Evolutionary conservation across 345 rosid genomes (phyloP), one percentile per base, ranked within the genome.

Genomic region (Ailanthus altissimus): DNA sequence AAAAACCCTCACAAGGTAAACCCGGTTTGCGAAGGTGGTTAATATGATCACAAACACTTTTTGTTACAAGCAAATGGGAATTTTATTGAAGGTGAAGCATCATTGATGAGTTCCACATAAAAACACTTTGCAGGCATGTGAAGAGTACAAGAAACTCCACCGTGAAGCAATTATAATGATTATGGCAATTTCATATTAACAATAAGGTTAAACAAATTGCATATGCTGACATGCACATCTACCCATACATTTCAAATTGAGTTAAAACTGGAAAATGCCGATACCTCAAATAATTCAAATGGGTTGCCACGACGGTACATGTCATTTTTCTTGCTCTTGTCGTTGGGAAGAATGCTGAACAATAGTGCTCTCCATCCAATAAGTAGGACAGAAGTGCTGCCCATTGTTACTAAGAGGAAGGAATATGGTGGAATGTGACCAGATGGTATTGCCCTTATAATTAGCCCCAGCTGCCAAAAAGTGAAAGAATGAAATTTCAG

Each of bases 211-310:
- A 32, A 32, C 38, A n/a, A n/a, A n/a, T 32, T 32, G 38, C 38
- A 32, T 32, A 32, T 32, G 38, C 38, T 32, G 38, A 32, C 1
- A 32, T 32, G 38, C 38, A 1, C 38, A 32, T 32, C 38, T 32
- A 32, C 1, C 38, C 38, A 32, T 32, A 32, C 38, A 32, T 32
- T 32, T 32, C 38, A 32, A 32, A 32, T 32, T 1, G 69, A 6
- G 18, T 28, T 23, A 70, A n/a, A 63, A 20, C 26, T 74, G 40
- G 54, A 57, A 65, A 69, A 75, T 70, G n/a, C 67, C 0, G 69
- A 53, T 74, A 93, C 99, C 98, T 93, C 98, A 75, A 95, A 90
- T 72, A 95, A 88, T 81, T 95, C 98, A 77, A 95, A 93, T 40
- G 97, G 94, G 63, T 84, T 95, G 57, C 99, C 99, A 7, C 70